A percentile compares a stretch with the other conserved stretches of the same genome.
phyloP scores from a whole-genome alignment of 208 protist species.

The Entamoeba invadens region DNA sequence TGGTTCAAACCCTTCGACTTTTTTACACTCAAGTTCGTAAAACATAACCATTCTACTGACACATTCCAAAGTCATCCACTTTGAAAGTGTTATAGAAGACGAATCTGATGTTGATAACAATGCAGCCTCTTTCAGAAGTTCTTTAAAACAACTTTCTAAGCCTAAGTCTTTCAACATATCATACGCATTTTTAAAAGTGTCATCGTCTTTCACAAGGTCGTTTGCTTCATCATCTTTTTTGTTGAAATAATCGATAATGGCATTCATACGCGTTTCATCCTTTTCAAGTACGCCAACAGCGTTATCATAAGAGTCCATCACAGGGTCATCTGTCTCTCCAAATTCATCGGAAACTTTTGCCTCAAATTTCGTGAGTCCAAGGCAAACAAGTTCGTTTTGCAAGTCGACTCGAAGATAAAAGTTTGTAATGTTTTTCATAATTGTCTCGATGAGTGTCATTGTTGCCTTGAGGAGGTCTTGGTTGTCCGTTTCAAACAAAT shows the following conservation, averaged over 20 bases:
- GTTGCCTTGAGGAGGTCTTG: neutral
- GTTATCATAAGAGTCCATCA: neutral
- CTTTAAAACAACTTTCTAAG: neutral
- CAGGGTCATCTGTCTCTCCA: neutral
- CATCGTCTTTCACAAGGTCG: neutral
- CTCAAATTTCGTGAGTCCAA: neutral
- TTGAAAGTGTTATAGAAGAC: neutral
- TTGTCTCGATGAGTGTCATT: neutral
- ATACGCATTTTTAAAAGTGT: neutral
- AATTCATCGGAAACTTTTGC: neutral
- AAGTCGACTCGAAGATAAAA: neutral
- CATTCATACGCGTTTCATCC: neutral
- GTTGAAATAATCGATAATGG: neutral
- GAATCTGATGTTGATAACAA: neutral
- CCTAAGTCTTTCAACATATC: neutral
- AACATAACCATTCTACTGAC: neutral
- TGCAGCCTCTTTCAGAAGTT: neutral
- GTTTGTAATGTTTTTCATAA: neutral
- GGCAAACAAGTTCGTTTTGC: neutral
- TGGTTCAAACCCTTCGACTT: neutral
- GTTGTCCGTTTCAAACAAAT: neutral
- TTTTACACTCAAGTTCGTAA: neutral
- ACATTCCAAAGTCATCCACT: neutral
- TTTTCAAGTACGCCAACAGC: neutral
- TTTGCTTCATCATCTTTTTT: neutral